phyloP scores from a whole-genome alignment of 2,329 filamentous ascomycete genomes.

The Dactylonectria estremocensis region DNA sequence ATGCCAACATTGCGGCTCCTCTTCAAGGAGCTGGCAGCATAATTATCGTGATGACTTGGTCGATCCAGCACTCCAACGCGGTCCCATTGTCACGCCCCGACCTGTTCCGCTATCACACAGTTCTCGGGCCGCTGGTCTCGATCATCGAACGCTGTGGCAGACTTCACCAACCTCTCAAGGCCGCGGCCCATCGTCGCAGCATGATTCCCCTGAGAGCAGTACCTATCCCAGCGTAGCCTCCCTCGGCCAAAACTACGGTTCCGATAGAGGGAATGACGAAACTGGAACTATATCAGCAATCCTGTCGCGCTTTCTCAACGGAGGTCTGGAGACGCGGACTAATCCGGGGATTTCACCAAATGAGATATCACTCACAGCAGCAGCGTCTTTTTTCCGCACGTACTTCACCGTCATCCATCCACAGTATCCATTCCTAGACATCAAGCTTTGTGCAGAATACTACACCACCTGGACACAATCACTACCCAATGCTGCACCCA shows the following conservation, averaged over 20 bases:
- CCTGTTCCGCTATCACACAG: neutral
- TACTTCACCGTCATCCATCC: constrained; percentile 21
- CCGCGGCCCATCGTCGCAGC: neutral
- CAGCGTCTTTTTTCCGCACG: constrained; percentile 10
- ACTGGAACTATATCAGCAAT: constrained; percentile 6
- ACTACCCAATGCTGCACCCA: neutral
- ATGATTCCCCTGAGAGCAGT: neutral
- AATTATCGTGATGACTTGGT: neutral
- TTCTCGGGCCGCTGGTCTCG: neutral
- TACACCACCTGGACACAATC: constrained; percentile 10
- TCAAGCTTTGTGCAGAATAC: constrained; percentile 11
- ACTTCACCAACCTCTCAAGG: constrained; percentile 2
- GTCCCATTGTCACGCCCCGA: neutral
- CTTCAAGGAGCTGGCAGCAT: neutral
- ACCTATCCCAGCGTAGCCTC: neutral
- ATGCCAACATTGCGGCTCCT: constrained; percentile 2
- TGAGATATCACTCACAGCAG: neutral
- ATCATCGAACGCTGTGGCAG: constrained; percentile 6
- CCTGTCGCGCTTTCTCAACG: constrained; percentile 7
- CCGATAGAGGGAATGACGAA: constrained; percentile 4
- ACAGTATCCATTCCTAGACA: constrained; percentile 21
- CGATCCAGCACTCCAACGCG: neutral
- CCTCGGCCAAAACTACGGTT: neutral
- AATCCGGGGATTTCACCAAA: constrained; percentile 10
- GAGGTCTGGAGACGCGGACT: neutral